These are phyloP conservation scores for Phytophthora sp. DNA, from an alignment of 352 stramenopile species.

Conservation along the genomic window DNA sequence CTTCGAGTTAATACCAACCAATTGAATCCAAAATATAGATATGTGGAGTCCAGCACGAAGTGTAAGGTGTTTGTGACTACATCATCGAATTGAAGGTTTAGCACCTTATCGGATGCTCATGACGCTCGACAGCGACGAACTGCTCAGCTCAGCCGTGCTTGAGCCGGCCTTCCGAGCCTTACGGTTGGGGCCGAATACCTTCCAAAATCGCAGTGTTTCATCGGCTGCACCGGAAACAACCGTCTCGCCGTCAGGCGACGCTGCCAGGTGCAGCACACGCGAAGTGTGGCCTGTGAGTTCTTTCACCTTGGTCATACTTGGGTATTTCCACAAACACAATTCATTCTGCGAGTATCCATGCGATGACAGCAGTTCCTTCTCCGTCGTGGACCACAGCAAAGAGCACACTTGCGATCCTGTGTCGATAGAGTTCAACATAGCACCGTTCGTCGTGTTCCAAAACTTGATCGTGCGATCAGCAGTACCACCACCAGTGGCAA, in stretches of 20 bases:
- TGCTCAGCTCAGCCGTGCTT: conserved; percentile 56
- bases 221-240: conserved; percentile 98
- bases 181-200: conserved; percentile 95
- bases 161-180: conserved; percentile 73
- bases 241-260: conserved; percentile 97
- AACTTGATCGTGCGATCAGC: conserved; percentile 99
- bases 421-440: conserved; percentile 96
- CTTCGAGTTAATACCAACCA: conserved; percentile 8
- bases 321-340: conserved; percentile 99
- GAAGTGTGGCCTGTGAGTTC: conserved; percentile 98
- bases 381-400: conserved; percentile 92
- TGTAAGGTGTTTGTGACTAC: conserved; percentile 10
- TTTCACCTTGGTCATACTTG: conserved; percentile 97
- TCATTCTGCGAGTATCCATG: conserved; percentile 99
- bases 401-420: conserved; percentile 98
- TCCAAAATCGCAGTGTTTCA: conserved; percentile 99
- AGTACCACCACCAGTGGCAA: conserved; percentile 97
- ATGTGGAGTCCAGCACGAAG: conserved; percentile 16
- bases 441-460: conserved; percentile 97
- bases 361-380: conserved; percentile 96
- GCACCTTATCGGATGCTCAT: conserved; percentile 82
- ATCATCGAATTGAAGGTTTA: conserved; percentile 12
- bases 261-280: conserved; percentile 95
- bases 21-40: conserved; percentile 3
- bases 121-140: conserved; percentile 74